Evolutionary conservation across 768 basidiomycete genomes (phyloP), one percentile per base, ranked within the genome.

Genomic region (Xanthoconium stramineum): DNA sequence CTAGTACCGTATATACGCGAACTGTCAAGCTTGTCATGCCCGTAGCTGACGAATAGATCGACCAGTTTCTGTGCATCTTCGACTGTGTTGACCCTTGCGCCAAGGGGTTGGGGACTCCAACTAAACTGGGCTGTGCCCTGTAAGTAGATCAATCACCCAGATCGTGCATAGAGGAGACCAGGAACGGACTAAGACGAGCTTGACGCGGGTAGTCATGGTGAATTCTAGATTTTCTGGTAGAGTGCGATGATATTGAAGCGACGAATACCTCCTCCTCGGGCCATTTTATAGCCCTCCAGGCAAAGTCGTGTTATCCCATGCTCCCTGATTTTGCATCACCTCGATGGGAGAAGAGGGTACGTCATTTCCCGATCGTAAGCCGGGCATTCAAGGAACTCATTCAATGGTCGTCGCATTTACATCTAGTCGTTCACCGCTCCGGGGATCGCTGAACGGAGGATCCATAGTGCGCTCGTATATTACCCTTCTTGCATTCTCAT

Each of bases 61-160:
- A 67, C 54, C 36, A 62, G 54, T 38, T 59, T 56, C 58, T 71
- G 63, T n/a, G 54, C 58, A 12, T 50, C 56, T 44, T 56, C 50
- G 20, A 58, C 30, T 5, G 37, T 65, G 50, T 59, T 51, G 20
- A 66, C 58, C 28, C 37, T 55, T 15, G 58, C 49, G 13, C 55
- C 50, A 19, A 52, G 12, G 20, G 52, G 51, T 38, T 42, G 43
- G 15, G 48, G 60, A 15, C 36, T 33, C 28, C 46, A 50, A 30
- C 64, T 63, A 42, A 69, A 62, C 32, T 53, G 47, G 38, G 40
- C 58, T 24, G 66, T 47, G 14, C 57, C 65, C 63, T 62, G 43
- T 28, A 12, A 29, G 15, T 3, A 24, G n/a, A 28, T 55, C 20
- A 48, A 44, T 36, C 30, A 24, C 20, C 13, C 14, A 20, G 11